Conservation (phyloP, 1,284 basidiomycete genomes). For the Naganishia albida region DNA sequence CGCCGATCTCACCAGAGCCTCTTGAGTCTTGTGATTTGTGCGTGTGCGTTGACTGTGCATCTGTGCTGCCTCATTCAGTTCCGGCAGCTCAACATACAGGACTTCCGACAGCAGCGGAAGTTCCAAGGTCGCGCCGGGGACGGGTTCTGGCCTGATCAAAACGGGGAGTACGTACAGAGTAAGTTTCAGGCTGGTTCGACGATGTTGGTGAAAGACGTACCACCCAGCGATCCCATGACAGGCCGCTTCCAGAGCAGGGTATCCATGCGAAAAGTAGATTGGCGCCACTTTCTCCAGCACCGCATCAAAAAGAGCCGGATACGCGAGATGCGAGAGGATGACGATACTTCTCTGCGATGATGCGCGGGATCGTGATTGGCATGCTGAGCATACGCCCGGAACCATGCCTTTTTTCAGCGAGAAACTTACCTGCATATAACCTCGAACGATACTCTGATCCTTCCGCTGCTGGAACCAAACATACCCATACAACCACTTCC, state of each 20-base stretch:
- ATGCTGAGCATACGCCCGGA: background rate
- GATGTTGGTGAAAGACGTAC: slow-evolving; percentile 57
- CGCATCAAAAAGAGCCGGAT: slow-evolving; percentile 76
- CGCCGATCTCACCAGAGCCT: slow-evolving; percentile 52
- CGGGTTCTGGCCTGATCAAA: slow-evolving; percentile 65
- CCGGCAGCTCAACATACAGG: slow-evolving; percentile 70
- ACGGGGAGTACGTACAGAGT: background rate
- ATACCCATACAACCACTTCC: slow-evolving; percentile 70
- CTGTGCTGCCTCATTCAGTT: slow-evolving; percentile 70
- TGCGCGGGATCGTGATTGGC: slow-evolving; percentile 28
- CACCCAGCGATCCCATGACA: slow-evolving; percentile 83
- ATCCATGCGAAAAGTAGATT: slow-evolving; percentile 70
- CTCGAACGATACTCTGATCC: slow-evolving; percentile 70
- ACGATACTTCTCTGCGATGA: slow-evolving; percentile 72
- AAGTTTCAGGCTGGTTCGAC: background rate
- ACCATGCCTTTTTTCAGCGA: slow-evolving; percentile 18
- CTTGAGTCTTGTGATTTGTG: slow-evolving; percentile 41
- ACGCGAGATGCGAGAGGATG: slow-evolving; percentile 78
- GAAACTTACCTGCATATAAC: slow-evolving; percentile 75
- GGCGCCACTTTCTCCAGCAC: slow-evolving; percentile 73
- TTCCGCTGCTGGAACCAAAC: slow-evolving; percentile 75
- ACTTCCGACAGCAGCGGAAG: slow-evolving; percentile 78
- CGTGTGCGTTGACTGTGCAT: slow-evolving; percentile 46
- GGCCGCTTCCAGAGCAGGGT: slow-evolving; percentile 78
- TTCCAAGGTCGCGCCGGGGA: slow-evolving; percentile 65